Evolutionary conservation across 2,329 filamentous ascomycete species (phyloP).

Genomic region (Fusarium circinatum): DNA sequence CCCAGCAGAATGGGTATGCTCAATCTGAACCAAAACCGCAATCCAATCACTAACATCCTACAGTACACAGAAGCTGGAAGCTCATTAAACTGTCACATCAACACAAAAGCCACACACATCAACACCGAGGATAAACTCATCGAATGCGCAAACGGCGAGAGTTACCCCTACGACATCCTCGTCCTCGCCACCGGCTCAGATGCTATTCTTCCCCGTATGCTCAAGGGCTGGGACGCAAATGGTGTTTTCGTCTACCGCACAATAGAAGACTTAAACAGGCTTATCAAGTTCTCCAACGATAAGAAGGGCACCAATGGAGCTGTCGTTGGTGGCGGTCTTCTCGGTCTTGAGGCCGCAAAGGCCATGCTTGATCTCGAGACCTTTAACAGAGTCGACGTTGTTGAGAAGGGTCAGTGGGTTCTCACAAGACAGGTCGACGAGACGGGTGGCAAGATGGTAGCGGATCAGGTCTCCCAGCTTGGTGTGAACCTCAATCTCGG

Average conservation of each 20-base stretch:
- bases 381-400: conserved; percentile 78
- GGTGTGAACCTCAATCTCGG: conserved; percentile 84
- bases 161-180: conserved; percentile 80
- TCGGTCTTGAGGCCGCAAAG: conserved; percentile 90
- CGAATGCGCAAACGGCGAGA: conserved; percentile 74
- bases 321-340: conserved; percentile 84
- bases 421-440: conserved; percentile 83
- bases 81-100: conserved; percentile 78
- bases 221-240: conserved; percentile 80
- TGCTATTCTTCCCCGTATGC: conserved; percentile 76
- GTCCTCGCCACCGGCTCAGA: conserved; percentile 89
- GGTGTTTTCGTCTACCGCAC: conserved; percentile 92
- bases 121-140: conserved; percentile 72
- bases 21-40: neutral
- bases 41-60: neutral
- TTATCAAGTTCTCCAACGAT: conserved; percentile 77
- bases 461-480: conserved; percentile 81
- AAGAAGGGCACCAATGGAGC: conserved; percentile 75
- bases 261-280: conserved; percentile 80
- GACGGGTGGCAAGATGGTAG: conserved; percentile 83
- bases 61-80: conserved; percentile 75
- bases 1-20: conserved; percentile 78
- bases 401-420: conserved; percentile 87
- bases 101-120: conserved; percentile 75
- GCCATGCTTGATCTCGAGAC: conserved; percentile 88